phyloP scores from a whole-genome alignment of 2,329 filamentous ascomycete species.

The Aaosphaeria arxii region DNA sequence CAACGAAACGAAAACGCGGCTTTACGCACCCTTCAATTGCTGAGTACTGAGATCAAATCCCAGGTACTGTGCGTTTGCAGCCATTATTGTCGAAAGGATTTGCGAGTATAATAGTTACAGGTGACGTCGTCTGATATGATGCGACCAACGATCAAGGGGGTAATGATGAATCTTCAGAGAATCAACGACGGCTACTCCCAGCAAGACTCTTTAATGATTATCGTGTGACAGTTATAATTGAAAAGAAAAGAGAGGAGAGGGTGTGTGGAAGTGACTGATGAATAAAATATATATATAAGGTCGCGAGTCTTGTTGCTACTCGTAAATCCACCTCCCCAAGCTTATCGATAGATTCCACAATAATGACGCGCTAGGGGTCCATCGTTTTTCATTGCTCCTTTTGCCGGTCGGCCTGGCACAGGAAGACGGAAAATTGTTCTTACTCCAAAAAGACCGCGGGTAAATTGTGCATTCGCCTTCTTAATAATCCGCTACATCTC shows the following conservation, averaged over 20 bases:
- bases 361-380: slow-evolving; percentile 5
- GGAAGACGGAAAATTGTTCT: neutral
- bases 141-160: no score
- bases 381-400: slow-evolving; percentile 18
- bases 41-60: slow-evolving; percentile 97
- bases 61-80: slow-evolving; percentile 62
- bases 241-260: no score
- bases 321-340: no score
- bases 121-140: neutral
- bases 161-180: no score
- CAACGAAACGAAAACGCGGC: slow-evolving; percentile 1
- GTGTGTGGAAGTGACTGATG: no score
- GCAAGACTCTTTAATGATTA: neutral
- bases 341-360: no score
- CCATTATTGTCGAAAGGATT: slow-evolving; percentile 7
- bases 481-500: no score
- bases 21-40: slow-evolving; percentile 75
- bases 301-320: no score
- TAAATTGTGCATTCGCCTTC: slow-evolving; percentile 1
- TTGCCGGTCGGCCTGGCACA: slow-evolving; percentile 32
- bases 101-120: neutral
- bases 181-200: no score
- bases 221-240: no score
- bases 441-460: slow-evolving; percentile 17
- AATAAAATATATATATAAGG: no score